Conservation (phyloP, 169 alveolate genomes). For the Miamiensis avidus region DNA sequence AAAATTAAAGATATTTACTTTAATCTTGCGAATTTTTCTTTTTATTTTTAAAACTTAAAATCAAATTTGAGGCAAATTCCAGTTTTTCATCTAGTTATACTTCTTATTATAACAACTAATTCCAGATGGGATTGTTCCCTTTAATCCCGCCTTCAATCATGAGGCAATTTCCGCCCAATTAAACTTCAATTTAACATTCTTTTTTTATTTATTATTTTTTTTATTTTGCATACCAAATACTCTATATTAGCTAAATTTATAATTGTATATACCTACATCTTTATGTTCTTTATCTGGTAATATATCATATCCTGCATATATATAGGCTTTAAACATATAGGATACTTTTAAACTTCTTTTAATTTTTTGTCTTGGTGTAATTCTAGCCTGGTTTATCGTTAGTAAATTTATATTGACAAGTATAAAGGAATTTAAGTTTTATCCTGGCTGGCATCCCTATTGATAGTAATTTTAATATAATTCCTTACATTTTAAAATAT, state of each 20-base stretch:
- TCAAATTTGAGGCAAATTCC: conserved; percentile 59
- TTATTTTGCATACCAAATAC: too few relatives aligned
- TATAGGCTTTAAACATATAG: conserved; percentile 44
- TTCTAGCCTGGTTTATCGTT: conserved; percentile 15
- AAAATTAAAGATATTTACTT: too few relatives aligned
- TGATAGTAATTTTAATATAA: too few relatives aligned
- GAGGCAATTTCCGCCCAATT: too few relatives aligned
- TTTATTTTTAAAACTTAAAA: conserved; percentile 17
- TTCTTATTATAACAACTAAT: conserved; percentile 29
- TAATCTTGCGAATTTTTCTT: not conserved
- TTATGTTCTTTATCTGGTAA: conserved; percentile 41
- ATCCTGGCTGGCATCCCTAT: conserved; percentile 22
- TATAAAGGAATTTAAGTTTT: conserved; percentile 28
- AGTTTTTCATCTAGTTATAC: conserved; percentile 55
- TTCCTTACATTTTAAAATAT: too few relatives aligned
- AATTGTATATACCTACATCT: conserved; percentile 7
- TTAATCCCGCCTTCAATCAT: too few relatives aligned
- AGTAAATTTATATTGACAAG: conserved; percentile 27
- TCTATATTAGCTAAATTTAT: conserved; percentile 41
- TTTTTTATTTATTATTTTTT: too few relatives aligned
- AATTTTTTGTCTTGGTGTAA: conserved; percentile 15
- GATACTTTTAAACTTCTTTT: conserved; percentile 33
- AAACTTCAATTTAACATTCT: too few relatives aligned
- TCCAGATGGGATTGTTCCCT: conserved; percentile 72
- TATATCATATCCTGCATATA: conserved; percentile 63